Percentiles rank a stretch among this genome's conserved stretches.
phyloP scores from a whole-genome alignment of 768 basidiomycete species.

The Macrolepiota fuliginosa region DNA sequence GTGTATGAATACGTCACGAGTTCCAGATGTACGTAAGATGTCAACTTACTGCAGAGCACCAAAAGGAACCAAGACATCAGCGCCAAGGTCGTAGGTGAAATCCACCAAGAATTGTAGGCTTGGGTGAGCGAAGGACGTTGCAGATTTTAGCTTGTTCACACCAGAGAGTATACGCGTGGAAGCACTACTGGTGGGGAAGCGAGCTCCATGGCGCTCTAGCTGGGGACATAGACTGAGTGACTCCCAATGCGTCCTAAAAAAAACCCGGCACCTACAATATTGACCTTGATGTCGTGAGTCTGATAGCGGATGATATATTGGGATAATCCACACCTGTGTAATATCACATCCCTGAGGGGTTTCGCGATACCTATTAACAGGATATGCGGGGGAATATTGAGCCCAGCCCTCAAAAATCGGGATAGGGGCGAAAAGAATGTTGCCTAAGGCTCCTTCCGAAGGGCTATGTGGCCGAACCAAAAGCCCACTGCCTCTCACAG shows the following conservation, averaged over 20 bases:
- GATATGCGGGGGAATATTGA: conserved; percentile 59
- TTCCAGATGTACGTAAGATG: background rate
- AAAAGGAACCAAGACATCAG: conserved; percentile 56
- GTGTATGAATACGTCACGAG: background rate
- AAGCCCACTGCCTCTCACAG: background rate
- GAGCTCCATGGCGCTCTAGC: conserved; percentile 81
- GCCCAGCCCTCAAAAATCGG: conserved; percentile 40
- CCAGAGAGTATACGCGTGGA: conserved; percentile 40
- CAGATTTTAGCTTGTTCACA: conserved; percentile 53
- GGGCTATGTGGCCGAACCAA: background rate
- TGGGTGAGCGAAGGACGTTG: conserved; percentile 38
- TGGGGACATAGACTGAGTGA: conserved; percentile 22
- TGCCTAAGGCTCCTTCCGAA: background rate
- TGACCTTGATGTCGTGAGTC: background rate
- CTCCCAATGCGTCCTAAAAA: background rate
- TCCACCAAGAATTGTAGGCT: conserved; percentile 52
- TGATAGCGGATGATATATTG: background rate
- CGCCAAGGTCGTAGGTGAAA: conserved; percentile 59
- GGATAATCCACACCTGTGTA: conserved; percentile 42
- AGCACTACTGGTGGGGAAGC: conserved; percentile 64
- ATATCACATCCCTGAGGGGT: conserved; percentile 52
- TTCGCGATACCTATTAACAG: conserved; percentile 39
- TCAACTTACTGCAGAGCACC: conserved; percentile 63
- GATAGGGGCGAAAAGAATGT: background rate
- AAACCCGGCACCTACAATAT: background rate